Base-by-base conservation (phyloP, 1,284 basidiomycete species). In the Moesziomyces sp. region DNA sequence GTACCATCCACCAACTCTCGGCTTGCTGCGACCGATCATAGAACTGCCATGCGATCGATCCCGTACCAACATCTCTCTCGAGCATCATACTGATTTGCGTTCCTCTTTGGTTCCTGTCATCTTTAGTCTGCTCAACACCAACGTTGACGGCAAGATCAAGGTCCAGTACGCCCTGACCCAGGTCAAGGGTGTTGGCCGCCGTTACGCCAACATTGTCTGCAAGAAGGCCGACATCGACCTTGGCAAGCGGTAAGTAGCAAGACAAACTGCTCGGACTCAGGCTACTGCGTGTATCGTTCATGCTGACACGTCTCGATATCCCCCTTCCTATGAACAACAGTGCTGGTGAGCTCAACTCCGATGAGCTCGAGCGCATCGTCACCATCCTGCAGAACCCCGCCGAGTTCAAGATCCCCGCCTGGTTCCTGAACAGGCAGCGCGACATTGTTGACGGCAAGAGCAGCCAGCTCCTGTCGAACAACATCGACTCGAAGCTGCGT, bases 171-270 rank as follows among this genome's bases (percentile, higher is more conserved):
- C 83, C 74, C 77, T 84, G 30, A 84, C 83, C 49, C 79, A 99
- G 89, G 99, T 99, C 89, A 97, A 97, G 89, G 97, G 97, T 92
- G 96, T 99, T 77, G 97, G 97, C 85, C 92, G 97, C 77, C 92
- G 97, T 71, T 99, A 97, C 88, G 91, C 97, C 86, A 99, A 99
- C 88, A 88, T 99, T 84, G 96, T 99, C 82, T 98, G 95, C 91
- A 99, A 99, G 89, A 99, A 99, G 90, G 97, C 97, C 80, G 97
- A 99, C 88, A 93, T 99, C 64, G 95, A 99, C 86, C 90, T 99
- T 78, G 92, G 90, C 89, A 99, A 99, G 89, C 93, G 97, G 95
- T 97, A 83, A 74, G 92, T 88, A n/a, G 46, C 40, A 38, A 21
- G n/a, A 44, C 21, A 16, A 2, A 2, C 30, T 30, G 30, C 30